Percentiles rank a stretch among this genome's conserved stretches.
Evolutionary conservation across 1,284 basidiomycete genomes (phyloP).

Genomic region (Moniliella sp.): DNA sequence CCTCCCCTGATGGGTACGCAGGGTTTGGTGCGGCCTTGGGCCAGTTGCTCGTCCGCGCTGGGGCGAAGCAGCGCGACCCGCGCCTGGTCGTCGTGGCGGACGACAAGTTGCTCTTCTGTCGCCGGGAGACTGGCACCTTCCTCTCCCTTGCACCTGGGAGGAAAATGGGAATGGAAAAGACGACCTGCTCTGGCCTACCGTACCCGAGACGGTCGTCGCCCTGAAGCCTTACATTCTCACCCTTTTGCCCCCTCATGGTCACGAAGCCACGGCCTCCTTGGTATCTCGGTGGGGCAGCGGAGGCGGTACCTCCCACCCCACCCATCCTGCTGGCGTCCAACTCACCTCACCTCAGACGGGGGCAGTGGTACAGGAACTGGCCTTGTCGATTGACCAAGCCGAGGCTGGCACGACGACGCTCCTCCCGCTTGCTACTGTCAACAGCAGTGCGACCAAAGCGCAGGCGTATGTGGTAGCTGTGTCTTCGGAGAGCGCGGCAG

Average conservation of each 20-base stretch:
- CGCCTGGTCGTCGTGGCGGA: too few relatives aligned
- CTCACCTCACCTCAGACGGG: conserved; percentile 15
- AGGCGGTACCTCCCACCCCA: conserved; percentile 7
- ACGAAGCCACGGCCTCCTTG: too few relatives aligned
- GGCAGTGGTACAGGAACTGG: conserved; percentile 15
- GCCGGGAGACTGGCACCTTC: conserved; percentile 39
- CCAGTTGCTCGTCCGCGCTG: conserved; percentile 34
- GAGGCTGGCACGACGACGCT: too few relatives aligned
- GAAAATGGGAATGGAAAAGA: conserved; percentile 45
- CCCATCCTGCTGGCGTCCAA: conserved; percentile 10
- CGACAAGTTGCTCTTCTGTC: conserved; percentile 18
- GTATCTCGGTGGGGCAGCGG: too few relatives aligned
- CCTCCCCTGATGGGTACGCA: neutral
- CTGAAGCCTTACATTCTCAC: conserved; percentile 62
- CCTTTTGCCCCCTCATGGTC: conserved; percentile 10
- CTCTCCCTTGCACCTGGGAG: conserved; percentile 49
- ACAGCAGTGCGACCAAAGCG: too few relatives aligned
- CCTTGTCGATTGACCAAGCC: too few relatives aligned
- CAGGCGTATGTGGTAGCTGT: too few relatives aligned
- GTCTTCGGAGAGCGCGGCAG: conserved; percentile 6
- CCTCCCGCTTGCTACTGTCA: too few relatives aligned
- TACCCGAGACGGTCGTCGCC: conserved; percentile 62
- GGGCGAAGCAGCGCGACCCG: too few relatives aligned
- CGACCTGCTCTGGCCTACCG: conserved; percentile 53
- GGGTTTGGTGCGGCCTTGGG: conserved; percentile 4